Conservation (phyloP, 2,329 filamentous ascomycete genomes). For the Alternaria gaisen region DNA sequence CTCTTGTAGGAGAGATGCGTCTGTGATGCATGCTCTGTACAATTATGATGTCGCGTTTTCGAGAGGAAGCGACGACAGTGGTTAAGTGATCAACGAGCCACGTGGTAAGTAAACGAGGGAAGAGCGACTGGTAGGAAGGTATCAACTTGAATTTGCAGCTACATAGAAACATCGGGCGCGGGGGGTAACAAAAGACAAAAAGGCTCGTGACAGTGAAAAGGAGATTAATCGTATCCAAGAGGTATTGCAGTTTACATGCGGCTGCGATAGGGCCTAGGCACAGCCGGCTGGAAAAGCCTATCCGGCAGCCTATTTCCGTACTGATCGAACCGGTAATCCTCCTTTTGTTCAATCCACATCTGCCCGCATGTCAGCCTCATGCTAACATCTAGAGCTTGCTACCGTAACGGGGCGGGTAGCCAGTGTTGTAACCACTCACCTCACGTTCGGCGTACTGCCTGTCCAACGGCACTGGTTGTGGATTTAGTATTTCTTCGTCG, state of each 20-base stretch:
- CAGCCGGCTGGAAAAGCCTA: slow-evolving; percentile 33
- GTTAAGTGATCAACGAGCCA: not conserved
- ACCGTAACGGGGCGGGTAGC: slow-evolving; percentile 20
- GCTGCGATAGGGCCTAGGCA: slow-evolving; percentile 37
- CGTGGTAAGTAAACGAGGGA: not conserved
- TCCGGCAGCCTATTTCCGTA: slow-evolving; percentile 49
- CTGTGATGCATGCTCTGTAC: not conserved
- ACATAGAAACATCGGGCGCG: slow-evolving; percentile 15
- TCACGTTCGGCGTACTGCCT: slow-evolving; percentile 42
- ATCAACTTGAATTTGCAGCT: slow-evolving; percentile 23
- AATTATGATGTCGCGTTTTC: not conserved
- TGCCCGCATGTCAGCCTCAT: slow-evolving; percentile 23
- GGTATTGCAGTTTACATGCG: slow-evolving; percentile 34
- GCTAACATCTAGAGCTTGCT: slow-evolving; percentile 20
- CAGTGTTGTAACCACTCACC: slow-evolving; percentile 35
- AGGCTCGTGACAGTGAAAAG: slow-evolving; percentile 16
- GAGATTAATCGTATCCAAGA: slow-evolving; percentile 17
- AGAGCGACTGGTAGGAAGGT: slow-evolving; percentile 1
- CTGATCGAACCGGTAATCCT: slow-evolving; percentile 47
- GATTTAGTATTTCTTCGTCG: slow-evolving; percentile 49
- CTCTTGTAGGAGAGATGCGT: not conserved
- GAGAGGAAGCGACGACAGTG: not conserved
- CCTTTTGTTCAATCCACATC: slow-evolving; percentile 50
- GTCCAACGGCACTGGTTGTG: slow-evolving; percentile 47
- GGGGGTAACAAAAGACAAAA: slow-evolving; percentile 16